Percentiles rank a stretch among this genome's conserved stretches.
These are phyloP conservation scores for Rhizopus sp. DNA, from an alignment of 371 early-diverging fungal species.

Conservation along the genomic window DNA sequence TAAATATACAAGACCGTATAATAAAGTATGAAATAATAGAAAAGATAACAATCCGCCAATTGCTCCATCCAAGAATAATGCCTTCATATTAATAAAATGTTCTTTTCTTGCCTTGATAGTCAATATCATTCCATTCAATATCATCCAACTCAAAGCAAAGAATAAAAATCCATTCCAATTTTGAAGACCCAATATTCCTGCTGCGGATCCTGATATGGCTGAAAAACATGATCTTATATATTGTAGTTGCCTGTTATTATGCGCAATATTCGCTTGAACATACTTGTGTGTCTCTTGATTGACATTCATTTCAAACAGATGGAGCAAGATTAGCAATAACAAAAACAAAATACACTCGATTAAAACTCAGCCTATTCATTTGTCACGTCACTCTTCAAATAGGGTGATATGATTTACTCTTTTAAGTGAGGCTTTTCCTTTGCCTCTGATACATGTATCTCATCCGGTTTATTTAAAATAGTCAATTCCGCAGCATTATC, in stretches of 20 bases:
- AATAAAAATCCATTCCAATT: constrained; percentile 75
- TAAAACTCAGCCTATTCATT: not conserved
- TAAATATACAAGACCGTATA: not conserved
- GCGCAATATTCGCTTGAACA: constrained; percentile 58
- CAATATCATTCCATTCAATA: constrained; percentile 54
- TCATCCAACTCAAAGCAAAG: constrained; percentile 65
- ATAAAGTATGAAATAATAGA: constrained; percentile 51
- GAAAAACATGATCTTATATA: constrained; percentile 78
- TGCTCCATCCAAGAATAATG: constrained; percentile 67
- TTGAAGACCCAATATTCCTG: constrained; percentile 76
- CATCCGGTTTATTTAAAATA: constrained; percentile 9
- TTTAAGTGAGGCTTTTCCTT: constrained; percentile 7
- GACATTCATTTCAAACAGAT: not conserved
- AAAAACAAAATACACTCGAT: not conserved
- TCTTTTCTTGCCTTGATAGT: constrained; percentile 37
- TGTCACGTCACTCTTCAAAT: not conserved
- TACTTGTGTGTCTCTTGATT: constrained; percentile 49
- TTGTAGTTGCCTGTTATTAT: constrained; percentile 69
- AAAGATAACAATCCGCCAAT: constrained; percentile 74
- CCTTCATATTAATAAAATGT: constrained; percentile 54
- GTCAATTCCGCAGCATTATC: not conserved
- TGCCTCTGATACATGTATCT: not conserved
- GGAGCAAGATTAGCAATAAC: not conserved
- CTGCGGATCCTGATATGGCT: constrained; percentile 76
- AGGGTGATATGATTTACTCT: constrained; percentile 9